phyloP scores from a whole-genome alignment of 1,284 basidiomycete genomes.

The Fomitopsis pinicola region DNA sequence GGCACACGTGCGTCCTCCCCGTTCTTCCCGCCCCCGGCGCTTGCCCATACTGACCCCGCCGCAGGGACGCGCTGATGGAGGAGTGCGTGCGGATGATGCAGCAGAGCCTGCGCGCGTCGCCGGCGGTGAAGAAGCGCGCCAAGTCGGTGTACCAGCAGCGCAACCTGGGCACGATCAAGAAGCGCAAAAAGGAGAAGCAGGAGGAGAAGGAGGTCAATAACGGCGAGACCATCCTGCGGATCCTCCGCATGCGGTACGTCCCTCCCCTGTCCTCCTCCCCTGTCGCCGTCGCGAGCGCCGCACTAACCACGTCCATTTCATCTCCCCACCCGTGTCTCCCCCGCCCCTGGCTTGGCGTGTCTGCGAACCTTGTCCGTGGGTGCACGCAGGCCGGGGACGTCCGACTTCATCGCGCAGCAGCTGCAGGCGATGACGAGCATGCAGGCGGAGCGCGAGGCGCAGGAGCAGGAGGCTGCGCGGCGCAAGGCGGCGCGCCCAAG shows the following conservation, averaged over 20 bases:
- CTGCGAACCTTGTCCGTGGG: neutral
- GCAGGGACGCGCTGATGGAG: constrained; percentile 88
- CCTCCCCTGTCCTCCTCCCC: constrained; percentile 10
- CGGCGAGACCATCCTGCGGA: constrained; percentile 89
- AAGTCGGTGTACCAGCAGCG: constrained; percentile 89
- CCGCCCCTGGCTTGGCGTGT: no score
- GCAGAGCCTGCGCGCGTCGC: constrained; percentile 67
- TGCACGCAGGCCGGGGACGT: constrained; percentile 63
- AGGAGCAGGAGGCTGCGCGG: constrained; percentile 52
- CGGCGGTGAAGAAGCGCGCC: constrained; percentile 80
- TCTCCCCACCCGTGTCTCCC: neutral
- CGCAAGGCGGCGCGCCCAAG: constrained; percentile 40
- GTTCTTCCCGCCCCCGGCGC: constrained; percentile 5
- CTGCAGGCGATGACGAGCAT: constrained; percentile 72
- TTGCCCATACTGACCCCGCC: neutral
- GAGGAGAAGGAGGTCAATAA: constrained; percentile 69
- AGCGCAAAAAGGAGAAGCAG: constrained; percentile 91
- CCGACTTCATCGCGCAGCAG: constrained; percentile 88
- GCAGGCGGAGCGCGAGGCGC: constrained; percentile 68
- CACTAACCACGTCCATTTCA: constrained; percentile 1
- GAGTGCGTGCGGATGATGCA: constrained; percentile 95
- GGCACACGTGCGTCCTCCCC: constrained; percentile 65
- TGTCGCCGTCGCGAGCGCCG: neutral
- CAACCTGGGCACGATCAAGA: constrained; percentile 94
- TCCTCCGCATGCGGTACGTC: constrained; percentile 90